Conservation (phyloP, 352 stramenopile genomes). For the Pseudoperonospora humuli region DNA sequence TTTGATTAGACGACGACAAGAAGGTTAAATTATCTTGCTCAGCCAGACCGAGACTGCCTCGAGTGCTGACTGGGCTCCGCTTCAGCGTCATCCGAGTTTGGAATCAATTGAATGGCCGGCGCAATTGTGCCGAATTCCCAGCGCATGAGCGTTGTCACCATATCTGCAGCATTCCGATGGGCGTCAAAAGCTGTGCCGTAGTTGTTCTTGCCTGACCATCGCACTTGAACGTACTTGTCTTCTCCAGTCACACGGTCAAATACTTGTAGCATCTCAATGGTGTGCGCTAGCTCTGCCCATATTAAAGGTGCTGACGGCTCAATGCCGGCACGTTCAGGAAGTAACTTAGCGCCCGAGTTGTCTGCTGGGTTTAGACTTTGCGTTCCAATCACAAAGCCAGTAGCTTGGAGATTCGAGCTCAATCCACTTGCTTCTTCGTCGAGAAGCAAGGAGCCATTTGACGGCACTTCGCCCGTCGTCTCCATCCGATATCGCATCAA, state of each 20-base stretch:
- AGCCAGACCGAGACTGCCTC: slow-evolving; percentile 1
- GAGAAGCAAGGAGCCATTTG: slow-evolving; percentile 4
- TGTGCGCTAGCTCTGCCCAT: slow-evolving; percentile 37
- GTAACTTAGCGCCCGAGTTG: slow-evolving; percentile 24
- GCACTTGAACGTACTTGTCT: slow-evolving; percentile 28
- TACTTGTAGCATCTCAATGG: slow-evolving; percentile 39
- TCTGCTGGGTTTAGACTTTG: slow-evolving; percentile 38
- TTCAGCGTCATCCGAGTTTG: slow-evolving; percentile 9
- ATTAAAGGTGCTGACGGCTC: slow-evolving; percentile 25
- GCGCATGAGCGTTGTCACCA: slow-evolving; percentile 36
- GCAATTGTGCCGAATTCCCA: slow-evolving; percentile 42
- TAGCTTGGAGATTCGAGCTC: slow-evolving; percentile 8
- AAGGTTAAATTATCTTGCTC: too few species aligned
- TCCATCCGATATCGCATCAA: slow-evolving; percentile 41
- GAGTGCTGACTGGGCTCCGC: not conserved
- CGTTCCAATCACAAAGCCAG: slow-evolving; percentile 39
- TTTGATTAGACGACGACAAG: too few species aligned
- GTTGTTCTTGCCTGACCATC: slow-evolving; percentile 41
- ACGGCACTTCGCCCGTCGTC: slow-evolving; percentile 14
- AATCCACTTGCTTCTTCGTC: slow-evolving; percentile 1
- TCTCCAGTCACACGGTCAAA: slow-evolving; percentile 16
- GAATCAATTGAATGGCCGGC: slow-evolving; percentile 24
- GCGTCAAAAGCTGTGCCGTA: slow-evolving; percentile 43
- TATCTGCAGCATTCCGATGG: slow-evolving; percentile 38
- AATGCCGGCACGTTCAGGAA: slow-evolving; percentile 24